Percentiles rank a stretch among this genome's conserved stretches.
phyloP scores from a whole-genome alignment of 106 monocot genomes.

The Dendrobium catenatum region DNA sequence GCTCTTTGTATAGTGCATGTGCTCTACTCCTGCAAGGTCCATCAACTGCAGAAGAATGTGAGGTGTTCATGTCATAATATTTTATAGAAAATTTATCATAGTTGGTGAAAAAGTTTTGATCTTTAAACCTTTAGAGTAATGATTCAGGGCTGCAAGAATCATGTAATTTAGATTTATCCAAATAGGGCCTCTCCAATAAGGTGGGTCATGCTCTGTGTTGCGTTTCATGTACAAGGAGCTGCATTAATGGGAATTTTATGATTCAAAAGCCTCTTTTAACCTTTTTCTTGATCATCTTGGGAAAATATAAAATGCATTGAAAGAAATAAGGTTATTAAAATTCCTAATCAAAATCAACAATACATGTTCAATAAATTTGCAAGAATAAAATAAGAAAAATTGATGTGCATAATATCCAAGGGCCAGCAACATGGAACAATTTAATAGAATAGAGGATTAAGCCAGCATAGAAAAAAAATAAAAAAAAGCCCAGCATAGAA shows the following conservation, averaged over 20 bases:
- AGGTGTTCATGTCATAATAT: not conserved
- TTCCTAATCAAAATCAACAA: too few species aligned
- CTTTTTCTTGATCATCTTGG: not conserved
- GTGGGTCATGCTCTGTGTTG: slow-evolving; percentile 94
- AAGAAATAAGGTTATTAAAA: too few species aligned
- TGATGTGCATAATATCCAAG: too few species aligned
- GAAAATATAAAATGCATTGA: too few species aligned
- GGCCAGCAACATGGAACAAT: too few species aligned
- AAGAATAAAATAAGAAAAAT: too few species aligned
- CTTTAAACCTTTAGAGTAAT: slow-evolving; percentile 69
- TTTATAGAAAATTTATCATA: not conserved
- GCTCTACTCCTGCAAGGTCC: slow-evolving; percentile 61
- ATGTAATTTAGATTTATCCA: slow-evolving; percentile 99
- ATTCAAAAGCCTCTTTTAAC: not conserved
- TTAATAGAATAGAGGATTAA: too few species aligned
- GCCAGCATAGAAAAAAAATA: too few species aligned
- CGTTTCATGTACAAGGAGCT: slow-evolving; percentile 94
- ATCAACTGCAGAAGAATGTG: slow-evolving; percentile 37
- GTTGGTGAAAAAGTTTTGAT: not conserved
- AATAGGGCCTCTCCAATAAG: slow-evolving; percentile 95
- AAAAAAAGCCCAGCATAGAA: too few species aligned
- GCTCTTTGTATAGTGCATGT: slow-evolving; percentile 50
- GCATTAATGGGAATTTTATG: not conserved
- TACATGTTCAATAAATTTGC: too few species aligned
- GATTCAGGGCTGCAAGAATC: slow-evolving; percentile 84